phyloP scores from a whole-genome alignment of 495 filamentous ascomycete genomes.

The Tuber aestivum region DNA sequence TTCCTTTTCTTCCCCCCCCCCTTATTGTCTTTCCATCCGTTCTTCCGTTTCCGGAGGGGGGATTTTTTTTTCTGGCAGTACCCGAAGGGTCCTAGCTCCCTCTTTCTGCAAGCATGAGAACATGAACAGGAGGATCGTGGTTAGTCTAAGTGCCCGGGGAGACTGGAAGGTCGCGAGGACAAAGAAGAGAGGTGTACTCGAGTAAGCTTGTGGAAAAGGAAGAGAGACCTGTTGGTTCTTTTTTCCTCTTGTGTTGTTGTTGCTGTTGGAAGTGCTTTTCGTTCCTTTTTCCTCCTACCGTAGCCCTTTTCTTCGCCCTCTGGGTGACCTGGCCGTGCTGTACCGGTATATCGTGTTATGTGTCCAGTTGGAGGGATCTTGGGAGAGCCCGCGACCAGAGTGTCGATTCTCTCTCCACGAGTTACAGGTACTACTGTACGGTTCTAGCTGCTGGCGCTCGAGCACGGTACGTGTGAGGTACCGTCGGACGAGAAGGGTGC shows the following conservation, averaged over 20 bases:
- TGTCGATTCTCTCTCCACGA: neutral
- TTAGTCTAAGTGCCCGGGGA: neutral
- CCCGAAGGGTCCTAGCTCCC: neutral
- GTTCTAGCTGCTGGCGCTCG: neutral
- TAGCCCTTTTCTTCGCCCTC: neutral
- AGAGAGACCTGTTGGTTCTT: neutral
- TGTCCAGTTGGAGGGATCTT: neutral
- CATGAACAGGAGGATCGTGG: slow-evolving; percentile 3
- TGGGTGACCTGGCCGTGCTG: neutral
- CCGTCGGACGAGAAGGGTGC: neutral
- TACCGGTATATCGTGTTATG: neutral
- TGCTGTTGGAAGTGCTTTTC: neutral
- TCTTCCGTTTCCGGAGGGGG: neutral
- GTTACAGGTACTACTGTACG: too few species aligned
- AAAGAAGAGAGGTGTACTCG: neutral
- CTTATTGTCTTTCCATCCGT: neutral
- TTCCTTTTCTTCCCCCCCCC: too few species aligned
- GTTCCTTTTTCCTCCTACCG: neutral
- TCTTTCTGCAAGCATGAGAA: neutral
- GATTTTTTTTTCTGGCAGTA: neutral
- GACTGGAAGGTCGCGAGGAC: neutral
- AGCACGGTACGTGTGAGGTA: neutral
- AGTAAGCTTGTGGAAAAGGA: neutral
- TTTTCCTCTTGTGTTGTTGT: neutral
- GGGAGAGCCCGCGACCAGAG: neutral